Percentiles rank a stretch among this genome's conserved stretches.
These are phyloP conservation scores for Cryptococcus amylolentus DNA, from an alignment of 1,284 basidiomycete species.

Conservation along the genomic window DNA sequence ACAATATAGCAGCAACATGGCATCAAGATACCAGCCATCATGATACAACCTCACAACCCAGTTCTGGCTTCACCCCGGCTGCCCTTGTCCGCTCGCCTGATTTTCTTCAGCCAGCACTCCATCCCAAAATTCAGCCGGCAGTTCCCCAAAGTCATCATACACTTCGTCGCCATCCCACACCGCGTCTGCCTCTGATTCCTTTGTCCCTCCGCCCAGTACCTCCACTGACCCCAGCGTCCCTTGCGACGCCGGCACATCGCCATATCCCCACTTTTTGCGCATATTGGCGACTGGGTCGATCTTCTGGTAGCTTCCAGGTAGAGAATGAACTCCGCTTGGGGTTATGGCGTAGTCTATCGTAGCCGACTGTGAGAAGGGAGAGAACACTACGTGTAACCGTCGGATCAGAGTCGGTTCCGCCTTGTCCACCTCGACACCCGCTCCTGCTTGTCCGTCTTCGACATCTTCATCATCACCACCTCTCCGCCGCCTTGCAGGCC, in stretches of 20 bases:
- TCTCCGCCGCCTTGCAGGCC: slow-evolving; percentile 7
- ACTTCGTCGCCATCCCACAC: slow-evolving; percentile 14
- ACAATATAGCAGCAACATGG: too few relatives aligned
- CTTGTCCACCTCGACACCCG: slow-evolving; percentile 19
- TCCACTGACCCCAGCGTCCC: not conserved
- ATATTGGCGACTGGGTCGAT: slow-evolving; percentile 16
- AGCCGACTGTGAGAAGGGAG: slow-evolving; percentile 57
- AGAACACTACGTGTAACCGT: slow-evolving; percentile 64
- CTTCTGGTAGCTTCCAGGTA: slow-evolving; percentile 21
- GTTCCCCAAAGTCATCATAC: slow-evolving; percentile 31
- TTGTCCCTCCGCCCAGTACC: not conserved
- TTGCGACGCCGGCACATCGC: slow-evolving; percentile 1
- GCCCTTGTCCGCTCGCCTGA: not conserved
- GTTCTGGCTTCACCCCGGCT: too few relatives aligned
- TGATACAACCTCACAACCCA: too few relatives aligned
- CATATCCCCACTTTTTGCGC: slow-evolving; percentile 2
- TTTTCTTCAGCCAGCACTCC: not conserved
- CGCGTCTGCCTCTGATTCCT: not conserved
- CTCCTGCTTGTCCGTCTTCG: not conserved
- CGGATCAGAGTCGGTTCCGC: slow-evolving; percentile 48
- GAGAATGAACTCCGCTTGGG: slow-evolving; percentile 55
- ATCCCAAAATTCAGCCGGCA: slow-evolving; percentile 39
- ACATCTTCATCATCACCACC: slow-evolving; percentile 1
- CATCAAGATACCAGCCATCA: too few relatives aligned
- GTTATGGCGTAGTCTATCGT: slow-evolving; percentile 72